A percentile compares a stretch with the other conserved stretches of the same genome.
Conservation (phyloP, 768 basidiomycete species). For the Tylopilus vinaceipallidus region DNA sequence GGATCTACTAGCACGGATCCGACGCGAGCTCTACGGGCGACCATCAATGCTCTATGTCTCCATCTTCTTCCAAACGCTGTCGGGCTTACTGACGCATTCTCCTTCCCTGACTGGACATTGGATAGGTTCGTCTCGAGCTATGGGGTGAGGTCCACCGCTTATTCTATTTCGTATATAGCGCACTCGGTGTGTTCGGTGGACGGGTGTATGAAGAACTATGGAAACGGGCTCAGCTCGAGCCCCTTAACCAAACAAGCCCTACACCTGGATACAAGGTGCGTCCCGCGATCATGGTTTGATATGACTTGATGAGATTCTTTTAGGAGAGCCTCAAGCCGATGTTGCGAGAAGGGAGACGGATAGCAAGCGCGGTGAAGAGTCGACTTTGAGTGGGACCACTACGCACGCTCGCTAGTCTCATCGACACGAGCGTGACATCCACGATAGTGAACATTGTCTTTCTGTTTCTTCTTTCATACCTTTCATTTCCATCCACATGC, state of each 20-base stretch:
- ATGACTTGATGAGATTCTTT: neutral
- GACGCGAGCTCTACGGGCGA: constrained; percentile 46
- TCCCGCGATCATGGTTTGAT: neutral
- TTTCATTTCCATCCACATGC: too few relatives aligned
- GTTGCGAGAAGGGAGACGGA: constrained; percentile 22
- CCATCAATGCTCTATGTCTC: constrained; percentile 47
- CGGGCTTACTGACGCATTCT: constrained; percentile 70
- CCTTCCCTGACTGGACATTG: constrained; percentile 72
- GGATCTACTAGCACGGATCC: constrained; percentile 36
- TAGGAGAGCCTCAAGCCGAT: constrained; percentile 27
- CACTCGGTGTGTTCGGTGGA: constrained; percentile 62
- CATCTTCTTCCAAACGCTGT: constrained; percentile 62
- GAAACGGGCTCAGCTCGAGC: constrained; percentile 55
- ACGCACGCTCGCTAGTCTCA: neutral
- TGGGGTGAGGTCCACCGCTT: neutral
- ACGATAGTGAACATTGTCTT: too few relatives aligned
- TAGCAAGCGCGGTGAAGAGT: constrained; percentile 16
- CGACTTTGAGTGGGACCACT: constrained; percentile 14
- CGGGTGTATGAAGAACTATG: constrained; percentile 68
- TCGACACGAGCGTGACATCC: too few relatives aligned
- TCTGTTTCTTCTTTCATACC: too few relatives aligned
- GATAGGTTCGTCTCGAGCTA: constrained; percentile 44
- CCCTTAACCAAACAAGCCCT: constrained; percentile 52
- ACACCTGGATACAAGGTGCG: constrained; percentile 56
- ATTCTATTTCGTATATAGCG: constrained; percentile 34